Evolutionary conservation across 345 rosid genomes (phyloP).

Genomic region (Kernera saxatilis): DNA sequence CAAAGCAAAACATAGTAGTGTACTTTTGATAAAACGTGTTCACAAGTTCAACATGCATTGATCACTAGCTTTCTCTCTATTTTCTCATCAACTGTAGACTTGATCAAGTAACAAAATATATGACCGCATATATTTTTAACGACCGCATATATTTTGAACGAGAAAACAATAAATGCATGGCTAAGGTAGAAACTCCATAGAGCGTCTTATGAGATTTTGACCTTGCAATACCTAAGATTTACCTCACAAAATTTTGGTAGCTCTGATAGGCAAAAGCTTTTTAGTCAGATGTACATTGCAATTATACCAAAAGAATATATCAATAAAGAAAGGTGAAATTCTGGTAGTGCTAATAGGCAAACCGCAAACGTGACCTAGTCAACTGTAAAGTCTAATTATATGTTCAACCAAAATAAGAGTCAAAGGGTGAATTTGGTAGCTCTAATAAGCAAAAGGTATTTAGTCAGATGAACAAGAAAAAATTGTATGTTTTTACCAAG

Average conservation of each 20-base stretch:
- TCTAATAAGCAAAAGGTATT: not conserved
- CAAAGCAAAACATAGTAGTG: not conserved
- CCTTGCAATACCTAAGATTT: not conserved
- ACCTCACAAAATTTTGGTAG: not conserved
- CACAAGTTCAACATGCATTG: conserved; percentile 1
- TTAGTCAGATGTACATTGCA: not conserved
- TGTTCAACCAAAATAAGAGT: not conserved
- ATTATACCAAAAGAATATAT: not conserved
- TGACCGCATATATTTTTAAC: not conserved
- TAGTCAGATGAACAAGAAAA: not conserved
- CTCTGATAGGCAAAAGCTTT: not conserved
- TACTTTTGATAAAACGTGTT: not conserved
- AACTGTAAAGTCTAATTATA: not conserved
- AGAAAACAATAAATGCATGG: not conserved
- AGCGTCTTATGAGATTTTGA: not conserved
- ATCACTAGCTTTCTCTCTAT: not conserved
- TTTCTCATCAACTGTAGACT: conserved; percentile 1
- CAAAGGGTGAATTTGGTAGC: not conserved
- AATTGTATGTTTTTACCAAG: not conserved
- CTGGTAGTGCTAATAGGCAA: not conserved
- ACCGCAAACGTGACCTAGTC: not conserved
- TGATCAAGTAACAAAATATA: not conserved
- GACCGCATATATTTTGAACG: not conserved
- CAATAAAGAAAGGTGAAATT: not conserved
- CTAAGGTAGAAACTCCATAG: not conserved